These are phyloP conservation scores for Dryas octopetala DNA, from an alignment of 306 rosid species.

Conservation along the genomic window DNA sequence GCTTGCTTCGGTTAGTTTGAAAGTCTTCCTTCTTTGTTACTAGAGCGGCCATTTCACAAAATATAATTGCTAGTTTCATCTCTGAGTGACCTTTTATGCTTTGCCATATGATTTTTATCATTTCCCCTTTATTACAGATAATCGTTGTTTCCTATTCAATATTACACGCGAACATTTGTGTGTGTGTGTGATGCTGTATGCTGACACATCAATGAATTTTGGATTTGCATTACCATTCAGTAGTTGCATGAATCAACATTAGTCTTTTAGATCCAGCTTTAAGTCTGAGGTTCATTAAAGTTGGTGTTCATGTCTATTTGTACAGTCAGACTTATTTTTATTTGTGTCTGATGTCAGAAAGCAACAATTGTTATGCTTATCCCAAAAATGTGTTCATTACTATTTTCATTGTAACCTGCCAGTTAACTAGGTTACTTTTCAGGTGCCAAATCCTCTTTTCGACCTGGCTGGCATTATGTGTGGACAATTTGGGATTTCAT, in stretches of 20 bases:
- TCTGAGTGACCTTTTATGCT: neutral
- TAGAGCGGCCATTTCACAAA: neutral
- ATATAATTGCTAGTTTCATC: neutral
- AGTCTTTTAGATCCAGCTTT: neutral
- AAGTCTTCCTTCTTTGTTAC: slow-evolving; percentile 27
- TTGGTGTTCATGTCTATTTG: neutral
- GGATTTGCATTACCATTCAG: neutral
- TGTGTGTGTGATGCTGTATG: neutral
- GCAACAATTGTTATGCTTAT: neutral
- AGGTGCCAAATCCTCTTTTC: slow-evolving; percentile 98
- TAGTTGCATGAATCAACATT: neutral
- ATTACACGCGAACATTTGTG: neutral
- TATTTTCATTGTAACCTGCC: slow-evolving; percentile 18
- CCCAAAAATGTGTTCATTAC: neutral
- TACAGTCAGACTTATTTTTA: neutral
- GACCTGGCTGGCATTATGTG: slow-evolving; percentile 99
- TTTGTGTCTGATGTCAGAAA: neutral
- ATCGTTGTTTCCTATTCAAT: neutral
- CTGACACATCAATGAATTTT: neutral
- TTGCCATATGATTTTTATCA: neutral
- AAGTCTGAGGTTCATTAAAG: slow-evolving; percentile 1
- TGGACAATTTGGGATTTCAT: slow-evolving; percentile 93
- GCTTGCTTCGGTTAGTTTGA: slow-evolving; percentile 96
- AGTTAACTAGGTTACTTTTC: slow-evolving; percentile 33
- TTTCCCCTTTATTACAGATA: neutral